Percentiles rank a stretch among this genome's conserved stretches.
Evolutionary conservation across 2,329 filamentous ascomycete genomes (phyloP).

Genomic region (Ceratocystis ficicola): DNA sequence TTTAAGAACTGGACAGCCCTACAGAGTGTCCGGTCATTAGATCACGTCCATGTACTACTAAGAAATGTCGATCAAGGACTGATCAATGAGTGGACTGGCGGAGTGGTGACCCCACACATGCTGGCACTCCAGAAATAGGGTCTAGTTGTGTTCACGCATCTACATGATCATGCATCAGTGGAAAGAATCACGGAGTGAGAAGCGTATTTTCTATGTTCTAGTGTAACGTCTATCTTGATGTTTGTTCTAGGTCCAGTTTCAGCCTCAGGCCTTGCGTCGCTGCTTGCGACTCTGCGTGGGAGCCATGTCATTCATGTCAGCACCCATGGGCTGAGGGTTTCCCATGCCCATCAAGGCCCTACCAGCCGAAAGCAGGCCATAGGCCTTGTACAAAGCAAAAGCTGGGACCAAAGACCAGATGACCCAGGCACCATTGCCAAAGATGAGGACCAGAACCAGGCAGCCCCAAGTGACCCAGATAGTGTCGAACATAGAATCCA

Average conservation of each 20-base stretch:
- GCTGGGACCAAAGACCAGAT: constrained; percentile 44
- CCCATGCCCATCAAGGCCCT: constrained; percentile 36
- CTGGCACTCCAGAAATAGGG: not conserved
- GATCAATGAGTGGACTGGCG: constrained; percentile 41
- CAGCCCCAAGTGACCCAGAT: constrained; percentile 88
- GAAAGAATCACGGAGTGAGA: not conserved
- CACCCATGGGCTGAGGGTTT: constrained; percentile 25
- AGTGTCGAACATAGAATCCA: constrained; percentile 96
- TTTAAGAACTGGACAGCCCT: constrained; percentile 89
- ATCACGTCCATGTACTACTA: constrained; percentile 76
- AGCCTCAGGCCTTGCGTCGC: constrained; percentile 36
- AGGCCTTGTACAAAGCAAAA: constrained; percentile 44
- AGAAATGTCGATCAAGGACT: constrained; percentile 41
- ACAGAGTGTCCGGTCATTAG: constrained; percentile 76
- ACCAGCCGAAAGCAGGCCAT: constrained; percentile 42
- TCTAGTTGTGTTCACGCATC: constrained; percentile 7
- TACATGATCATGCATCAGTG: not conserved
- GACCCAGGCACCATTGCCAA: constrained; percentile 65
- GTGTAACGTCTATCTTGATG: not conserved
- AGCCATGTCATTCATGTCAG: constrained; percentile 27
- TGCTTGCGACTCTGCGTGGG: constrained; percentile 41
- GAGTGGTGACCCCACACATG: constrained; percentile 13
- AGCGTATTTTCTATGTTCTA: not conserved
- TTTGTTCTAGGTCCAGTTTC: constrained; percentile 26
- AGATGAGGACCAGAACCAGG: constrained; percentile 55